Evolutionary conservation across 768 basidiomycete genomes (phyloP).

Genomic region (Pulveroboletus sp.): DNA sequence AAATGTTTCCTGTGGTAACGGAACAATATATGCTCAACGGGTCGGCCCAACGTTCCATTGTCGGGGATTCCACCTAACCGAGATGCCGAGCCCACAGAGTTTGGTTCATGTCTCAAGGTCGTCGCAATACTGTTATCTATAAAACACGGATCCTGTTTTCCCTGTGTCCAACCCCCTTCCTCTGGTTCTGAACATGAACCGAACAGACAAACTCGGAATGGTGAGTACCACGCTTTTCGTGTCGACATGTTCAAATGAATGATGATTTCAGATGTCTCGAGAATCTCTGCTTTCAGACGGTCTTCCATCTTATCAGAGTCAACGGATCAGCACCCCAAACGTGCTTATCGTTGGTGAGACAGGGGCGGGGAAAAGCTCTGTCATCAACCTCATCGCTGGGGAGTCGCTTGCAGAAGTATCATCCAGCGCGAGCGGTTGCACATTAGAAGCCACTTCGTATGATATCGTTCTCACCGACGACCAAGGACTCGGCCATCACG

Average conservation of each 20-base stretch:
- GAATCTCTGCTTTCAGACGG: not conserved
- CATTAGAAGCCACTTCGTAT: conserved; percentile 29
- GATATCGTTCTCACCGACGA: conserved; percentile 15
- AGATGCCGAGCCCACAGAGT: not conserved
- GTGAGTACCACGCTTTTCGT: conserved; percentile 7
- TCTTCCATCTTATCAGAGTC: conserved; percentile 11
- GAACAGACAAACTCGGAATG: not conserved
- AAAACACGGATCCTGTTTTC: not conserved
- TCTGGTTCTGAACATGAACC: not conserved
- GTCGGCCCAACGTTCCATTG: conserved; percentile 3
- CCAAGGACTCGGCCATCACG: conserved; percentile 1
- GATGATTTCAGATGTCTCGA: conserved; percentile 3
- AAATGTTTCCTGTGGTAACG: not conserved
- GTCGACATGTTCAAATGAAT: not conserved
- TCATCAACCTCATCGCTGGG: conserved; percentile 39
- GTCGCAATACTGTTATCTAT: not conserved
- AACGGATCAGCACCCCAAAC: conserved; percentile 27
- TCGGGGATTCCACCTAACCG: not conserved
- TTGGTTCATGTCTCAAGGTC: not conserved
- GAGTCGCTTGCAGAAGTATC: conserved; percentile 25
- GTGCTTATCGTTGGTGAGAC: conserved; percentile 34
- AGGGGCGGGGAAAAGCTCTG: conserved; percentile 36
- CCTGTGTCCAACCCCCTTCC: not conserved
- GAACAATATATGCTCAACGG: not conserved
- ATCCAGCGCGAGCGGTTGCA: conserved; percentile 31